Evolutionary conservation across 768 basidiomycete species (phyloP).

Genomic region (Fomitopsis pulvina): DNA sequence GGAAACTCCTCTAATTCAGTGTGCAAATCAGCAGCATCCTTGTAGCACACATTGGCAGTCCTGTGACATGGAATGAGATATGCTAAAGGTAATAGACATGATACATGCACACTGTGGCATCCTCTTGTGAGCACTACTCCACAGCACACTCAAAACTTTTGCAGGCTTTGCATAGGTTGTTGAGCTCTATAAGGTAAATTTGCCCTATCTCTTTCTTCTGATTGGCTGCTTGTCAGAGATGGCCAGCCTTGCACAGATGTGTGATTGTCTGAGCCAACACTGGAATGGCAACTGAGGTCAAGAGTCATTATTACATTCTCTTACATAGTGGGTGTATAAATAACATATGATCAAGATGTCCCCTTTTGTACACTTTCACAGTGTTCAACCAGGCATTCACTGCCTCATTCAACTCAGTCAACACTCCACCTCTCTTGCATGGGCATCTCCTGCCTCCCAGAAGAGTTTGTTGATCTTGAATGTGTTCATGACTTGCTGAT

Average conservation of each 20-base stretch:
- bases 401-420: conserved; percentile 89
- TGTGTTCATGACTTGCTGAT: conserved; percentile 88
- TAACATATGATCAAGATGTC: conserved; percentile 69
- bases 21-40: conserved; percentile 93
- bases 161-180: conserved; percentile 79
- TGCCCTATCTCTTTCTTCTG: conserved; percentile 96
- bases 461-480: conserved; percentile 91
- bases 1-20: conserved; percentile 84
- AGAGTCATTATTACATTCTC: neutral
- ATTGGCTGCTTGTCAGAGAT: conserved; percentile 97
- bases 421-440: conserved; percentile 92
- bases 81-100: neutral
- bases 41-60: conserved; percentile 92
- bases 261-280: conserved; percentile 80
- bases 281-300: conserved; percentile 71
- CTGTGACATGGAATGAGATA: conserved; percentile 33
- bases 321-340: neutral
- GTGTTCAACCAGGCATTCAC: conserved; percentile 99
- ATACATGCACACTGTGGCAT: conserved; percentile 83
- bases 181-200: conserved; percentile 79
- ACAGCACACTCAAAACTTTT: conserved; percentile 89
- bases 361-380: conserved; percentile 91
- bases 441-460: conserved; percentile 88
- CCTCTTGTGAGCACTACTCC: conserved; percentile 98
- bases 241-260: conserved; percentile 75